Base-by-base conservation (phyloP, 306 rosid species). In the Canavalia ensiformis region DNA sequence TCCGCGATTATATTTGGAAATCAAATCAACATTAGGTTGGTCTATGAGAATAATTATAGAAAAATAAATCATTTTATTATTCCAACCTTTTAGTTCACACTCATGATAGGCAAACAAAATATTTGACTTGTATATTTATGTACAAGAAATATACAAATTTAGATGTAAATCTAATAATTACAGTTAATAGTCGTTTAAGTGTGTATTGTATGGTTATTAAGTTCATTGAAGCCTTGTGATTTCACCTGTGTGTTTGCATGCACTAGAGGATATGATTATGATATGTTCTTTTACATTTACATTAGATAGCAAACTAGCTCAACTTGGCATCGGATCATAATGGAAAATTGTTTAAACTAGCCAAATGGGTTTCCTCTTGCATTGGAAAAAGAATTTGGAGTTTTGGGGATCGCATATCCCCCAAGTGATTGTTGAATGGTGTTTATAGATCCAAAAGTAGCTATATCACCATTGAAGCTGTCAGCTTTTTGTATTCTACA, bases 311-410 rank as follows among this genome's bases (percentile, higher is more conserved):
- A 46, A 62, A 13, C 73, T 47, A 72, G 30, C 12, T 54, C 30
- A 77, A 45, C 51, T 56, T 65, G 45, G 64, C 69, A 13, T 39
- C 30, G 31, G 11, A 55, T 64, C 28, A 74, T 60, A 78, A 51
- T 37, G 42, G 62, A 10, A 18, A 35, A 55, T 62, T 71, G 46
- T 67, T 63, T 50, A 25, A 30, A 42, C 82, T 89, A 94, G 25
- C 41, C 95, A 81, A 92, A 95, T 59, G 98, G 98, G 50, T 95
- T 92, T 71, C 88, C 84, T 78, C 92, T 83, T 56, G 12, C 63
- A 45, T 89, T 72, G 64, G 89, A 64, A 44, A 72, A 82, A 34
- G 84, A 64, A 64, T 54, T 83, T 64, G 86, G 56, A 42, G 77
- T 57, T 67, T 57, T 49, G 37, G 84, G 81, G 25, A 84, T 78